Base-by-base conservation (phyloP, 148 eudicot genomes). In the Chenopodium formosanum region DNA sequence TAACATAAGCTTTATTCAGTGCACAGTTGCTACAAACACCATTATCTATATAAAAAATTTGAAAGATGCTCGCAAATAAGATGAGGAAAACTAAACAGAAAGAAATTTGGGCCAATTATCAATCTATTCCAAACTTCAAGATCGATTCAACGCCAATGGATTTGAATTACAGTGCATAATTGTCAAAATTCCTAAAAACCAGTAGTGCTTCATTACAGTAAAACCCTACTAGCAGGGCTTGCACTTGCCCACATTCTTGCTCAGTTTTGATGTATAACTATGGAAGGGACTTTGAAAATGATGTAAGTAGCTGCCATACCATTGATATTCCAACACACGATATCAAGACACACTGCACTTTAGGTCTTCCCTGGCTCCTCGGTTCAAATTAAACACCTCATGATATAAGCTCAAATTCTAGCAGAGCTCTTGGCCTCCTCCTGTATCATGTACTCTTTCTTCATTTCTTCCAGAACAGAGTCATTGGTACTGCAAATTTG, bases 401-500 rank as follows among this genome's bases (percentile, higher is more conserved):
- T n/a, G 47, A 1, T 37, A 60, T 11, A 22, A 34, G 40, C 27
- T 82, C 75, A 82, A n/a, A 68, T 25, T 67, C 58, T 56, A 23
- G 79, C 76, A 56, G 84, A 73, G 76, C 7, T 73, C 85, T 79
- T 78, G 65, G 73, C 86, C 79, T 81, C 86, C 69, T 83, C 53
- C 78, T 85, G 86, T 72, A 83, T 83, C 75, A 70, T 72, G 82
- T 85, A 87, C 25, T 62, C 56, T 78, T 60, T 85, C 86, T 87
- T 87, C 89, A 87, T 85, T 76, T 81, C 86, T 81, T 87, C 89
- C 9, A 87, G 78, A 70, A 87, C 83, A 53, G 72, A 53, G 74
- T 87, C 89, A 66, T 87, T 87, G 31, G 89, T 87, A 78, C 89
- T 87, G 87, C 73, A 46, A 74, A 77, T 72, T 31, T 67, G 7